A percentile compares a stretch with the other conserved stretches of the same genome.
These are phyloP conservation scores for Ustilago xerochloae DNA, from an alignment of 1,284 basidiomycete genomes.

Conservation along the genomic window DNA sequence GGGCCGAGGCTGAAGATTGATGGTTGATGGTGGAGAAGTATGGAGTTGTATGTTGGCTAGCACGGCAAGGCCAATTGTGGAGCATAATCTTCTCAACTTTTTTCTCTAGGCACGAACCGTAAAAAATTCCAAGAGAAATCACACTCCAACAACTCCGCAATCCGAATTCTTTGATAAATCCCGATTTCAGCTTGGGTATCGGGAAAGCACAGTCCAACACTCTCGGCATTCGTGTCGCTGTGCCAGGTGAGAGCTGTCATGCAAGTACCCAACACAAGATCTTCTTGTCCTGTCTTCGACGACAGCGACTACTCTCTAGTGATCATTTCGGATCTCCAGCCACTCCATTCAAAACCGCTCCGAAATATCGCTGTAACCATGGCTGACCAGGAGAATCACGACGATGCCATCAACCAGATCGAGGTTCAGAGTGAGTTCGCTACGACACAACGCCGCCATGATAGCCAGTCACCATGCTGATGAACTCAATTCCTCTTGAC, in stretches of 20 bases:
- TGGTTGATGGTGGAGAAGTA: background rate
- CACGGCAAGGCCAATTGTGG: conserved; percentile 1
- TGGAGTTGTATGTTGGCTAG: background rate
- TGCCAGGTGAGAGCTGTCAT: too few species aligned
- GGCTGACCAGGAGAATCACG: conserved; percentile 34
- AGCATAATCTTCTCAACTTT: conserved; percentile 8
- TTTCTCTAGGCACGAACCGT: background rate
- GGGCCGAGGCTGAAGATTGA: background rate
- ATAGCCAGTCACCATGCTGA: too few species aligned
- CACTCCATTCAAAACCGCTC: too few species aligned
- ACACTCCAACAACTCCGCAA: conserved; percentile 4
- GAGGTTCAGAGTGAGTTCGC: conserved; percentile 46
- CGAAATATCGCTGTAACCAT: conserved; percentile 8
- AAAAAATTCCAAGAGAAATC: conserved; percentile 4
- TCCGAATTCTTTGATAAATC: background rate
- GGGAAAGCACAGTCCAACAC: conserved; percentile 23
- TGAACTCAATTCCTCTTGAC: background rate
- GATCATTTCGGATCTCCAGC: background rate
- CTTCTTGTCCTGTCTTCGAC: conserved; percentile 10
- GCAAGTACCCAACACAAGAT: conserved; percentile 21
- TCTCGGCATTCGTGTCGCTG: background rate
- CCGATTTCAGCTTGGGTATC: background rate
- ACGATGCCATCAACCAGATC: conserved; percentile 38
- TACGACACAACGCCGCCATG: too few species aligned
- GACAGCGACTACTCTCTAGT: too few species aligned